phyloP scores from a whole-genome alignment of 2,329 filamentous ascomycete genomes.

The Phoma sp. region DNA sequence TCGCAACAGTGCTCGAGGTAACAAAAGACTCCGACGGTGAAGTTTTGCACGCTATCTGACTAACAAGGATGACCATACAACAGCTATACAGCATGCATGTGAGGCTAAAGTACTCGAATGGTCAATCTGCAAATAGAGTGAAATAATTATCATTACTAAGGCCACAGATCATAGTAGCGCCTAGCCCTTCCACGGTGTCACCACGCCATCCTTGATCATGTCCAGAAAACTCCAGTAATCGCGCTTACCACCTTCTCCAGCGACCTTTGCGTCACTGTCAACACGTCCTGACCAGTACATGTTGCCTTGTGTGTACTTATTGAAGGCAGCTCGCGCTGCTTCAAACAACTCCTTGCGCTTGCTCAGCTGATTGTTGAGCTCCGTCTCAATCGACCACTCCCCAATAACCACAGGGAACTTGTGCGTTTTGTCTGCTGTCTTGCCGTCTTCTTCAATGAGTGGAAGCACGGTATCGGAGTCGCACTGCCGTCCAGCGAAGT shows the following conservation, averaged over 20 bases:
- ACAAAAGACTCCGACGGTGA: too few relatives aligned
- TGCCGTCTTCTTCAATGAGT: slow-evolving; percentile 21
- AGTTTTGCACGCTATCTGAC: too few relatives aligned
- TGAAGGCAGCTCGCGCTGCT: slow-evolving; percentile 40
- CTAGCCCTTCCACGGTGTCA: not conserved
- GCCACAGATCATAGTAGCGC: not conserved
- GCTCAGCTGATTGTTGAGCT: slow-evolving; percentile 42
- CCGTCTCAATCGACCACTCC: slow-evolving; percentile 45
- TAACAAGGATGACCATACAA: too few relatives aligned
- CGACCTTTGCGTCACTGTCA: slow-evolving; percentile 14
- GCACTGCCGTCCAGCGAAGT: slow-evolving; percentile 24
- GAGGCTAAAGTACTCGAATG: too few relatives aligned
- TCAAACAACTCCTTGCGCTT: slow-evolving; percentile 37
- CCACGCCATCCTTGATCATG: slow-evolving; percentile 8
- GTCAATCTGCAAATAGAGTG: too few relatives aligned
- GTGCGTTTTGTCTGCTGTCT: slow-evolving; percentile 10
- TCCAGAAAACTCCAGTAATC: slow-evolving; percentile 17
- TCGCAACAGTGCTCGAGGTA: too few relatives aligned
- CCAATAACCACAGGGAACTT: slow-evolving; percentile 40
- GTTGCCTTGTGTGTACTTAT: slow-evolving; percentile 40
- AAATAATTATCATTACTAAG: too few relatives aligned
- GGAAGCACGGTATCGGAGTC: slow-evolving; percentile 21
- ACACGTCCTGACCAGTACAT: slow-evolving; percentile 34
- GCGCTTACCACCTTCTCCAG: slow-evolving; percentile 9
- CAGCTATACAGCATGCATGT: too few relatives aligned